A percentile compares a stretch with the other conserved stretches of the same genome.
Evolutionary conservation across 192 early-diverging fungal genomes (phyloP).

Genomic region (Podila verticillata): DNA sequence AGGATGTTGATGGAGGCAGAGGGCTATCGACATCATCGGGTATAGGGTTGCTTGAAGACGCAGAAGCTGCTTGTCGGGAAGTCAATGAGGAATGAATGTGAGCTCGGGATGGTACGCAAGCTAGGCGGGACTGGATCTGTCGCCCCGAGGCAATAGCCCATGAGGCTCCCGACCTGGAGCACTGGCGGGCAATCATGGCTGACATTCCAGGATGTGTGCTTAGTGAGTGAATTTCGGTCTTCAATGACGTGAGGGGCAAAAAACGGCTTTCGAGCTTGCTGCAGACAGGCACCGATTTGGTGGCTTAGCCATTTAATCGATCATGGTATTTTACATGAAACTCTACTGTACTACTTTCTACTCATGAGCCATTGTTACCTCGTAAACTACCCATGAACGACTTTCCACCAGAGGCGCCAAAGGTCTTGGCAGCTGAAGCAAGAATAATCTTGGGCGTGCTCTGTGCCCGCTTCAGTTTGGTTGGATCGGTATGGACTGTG

Average conservation of each 20-base stretch:
- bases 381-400: slow-evolving; percentile 43
- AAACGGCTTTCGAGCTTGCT: too few relatives aligned
- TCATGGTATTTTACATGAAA: too few relatives aligned
- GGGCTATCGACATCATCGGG: too few relatives aligned
- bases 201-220: neutral
- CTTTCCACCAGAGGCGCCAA: slow-evolving; percentile 40
- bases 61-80: neutral
- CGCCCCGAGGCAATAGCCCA: neutral
- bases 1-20: neutral
- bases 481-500: slow-evolving; percentile 30
- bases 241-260: too few relatives aligned
- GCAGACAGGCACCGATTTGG: too few relatives aligned
- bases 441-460: slow-evolving; percentile 40
- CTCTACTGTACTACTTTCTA: neutral
- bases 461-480: slow-evolving; percentile 45
- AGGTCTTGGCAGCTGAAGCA: slow-evolving; percentile 39
- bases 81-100: too few relatives aligned
- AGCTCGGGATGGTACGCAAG: neutral
- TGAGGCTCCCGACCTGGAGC: neutral
- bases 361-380: slow-evolving; percentile 25
- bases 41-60: neutral
- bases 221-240: too few relatives aligned
- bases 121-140: neutral
- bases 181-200: neutral
- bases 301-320: too few relatives aligned